These are phyloP conservation scores for Flaveria sonorensis DNA, from an alignment of 129 eudicot species.

Conservation along the genomic window DNA sequence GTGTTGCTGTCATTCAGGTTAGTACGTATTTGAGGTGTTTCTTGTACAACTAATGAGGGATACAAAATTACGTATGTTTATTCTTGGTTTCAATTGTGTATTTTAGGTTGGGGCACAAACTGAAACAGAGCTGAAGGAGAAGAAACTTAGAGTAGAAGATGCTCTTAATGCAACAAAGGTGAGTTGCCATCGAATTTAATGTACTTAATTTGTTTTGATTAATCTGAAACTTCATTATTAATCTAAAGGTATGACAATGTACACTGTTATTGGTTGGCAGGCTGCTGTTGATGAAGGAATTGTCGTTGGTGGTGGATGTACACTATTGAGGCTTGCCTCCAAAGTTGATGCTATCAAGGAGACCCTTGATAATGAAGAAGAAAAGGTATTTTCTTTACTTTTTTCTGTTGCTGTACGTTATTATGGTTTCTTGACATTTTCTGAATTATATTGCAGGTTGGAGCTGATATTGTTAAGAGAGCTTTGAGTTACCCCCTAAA, in stretches of 20 bases:
- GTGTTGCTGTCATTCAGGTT: conserved; percentile 91
- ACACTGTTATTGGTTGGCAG: conserved; percentile 31
- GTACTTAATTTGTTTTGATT: background rate
- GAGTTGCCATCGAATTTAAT: background rate
- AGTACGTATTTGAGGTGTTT: background rate
- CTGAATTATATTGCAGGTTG: conserved; percentile 46
- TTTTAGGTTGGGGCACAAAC: conserved; percentile 87
- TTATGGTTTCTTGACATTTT: background rate
- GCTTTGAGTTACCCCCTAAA: conserved; percentile 82
- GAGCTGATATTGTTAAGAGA: conserved; percentile 81
- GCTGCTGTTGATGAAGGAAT: conserved; percentile 96
- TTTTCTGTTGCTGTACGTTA: background rate
- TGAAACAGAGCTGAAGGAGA: conserved; percentile 84
- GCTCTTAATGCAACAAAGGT: conserved; percentile 65
- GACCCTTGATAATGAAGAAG: conserved; percentile 71
- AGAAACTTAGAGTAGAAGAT: conserved; percentile 91
- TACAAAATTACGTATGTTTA: background rate
- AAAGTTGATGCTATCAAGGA: conserved; percentile 88
- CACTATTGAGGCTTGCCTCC: conserved; percentile 67
- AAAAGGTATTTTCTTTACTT: conserved; percentile 48
- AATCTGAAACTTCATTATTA: background rate
- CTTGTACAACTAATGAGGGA: background rate
- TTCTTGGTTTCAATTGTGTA: background rate
- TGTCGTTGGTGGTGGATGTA: conserved; percentile 94
- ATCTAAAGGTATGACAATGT: background rate